These are phyloP conservation scores for Ehretia macrophylla DNA, from an alignment of 257 asterid species.

Conservation along the genomic window DNA sequence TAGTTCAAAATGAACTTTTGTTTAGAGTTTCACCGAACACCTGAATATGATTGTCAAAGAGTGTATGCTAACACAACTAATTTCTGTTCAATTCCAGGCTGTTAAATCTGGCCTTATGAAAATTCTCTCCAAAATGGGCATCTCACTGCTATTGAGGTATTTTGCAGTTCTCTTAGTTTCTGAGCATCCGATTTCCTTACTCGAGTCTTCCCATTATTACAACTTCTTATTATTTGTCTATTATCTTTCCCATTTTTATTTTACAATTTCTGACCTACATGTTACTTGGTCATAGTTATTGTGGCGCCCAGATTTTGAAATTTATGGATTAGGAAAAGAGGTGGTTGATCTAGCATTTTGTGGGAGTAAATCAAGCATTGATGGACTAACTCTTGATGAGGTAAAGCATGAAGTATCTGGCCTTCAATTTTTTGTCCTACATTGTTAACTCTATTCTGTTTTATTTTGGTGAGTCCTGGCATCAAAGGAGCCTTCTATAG, in stretches of 20 bases:
- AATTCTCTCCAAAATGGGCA: constrained; percentile 98
- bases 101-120: constrained; percentile 81
- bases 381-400: constrained; percentile 97
- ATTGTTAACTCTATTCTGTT: neutral
- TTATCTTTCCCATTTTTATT: constrained; percentile 1
- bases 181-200: neutral
- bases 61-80: constrained; percentile 11
- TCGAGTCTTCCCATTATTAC: neutral
- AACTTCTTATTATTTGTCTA: neutral
- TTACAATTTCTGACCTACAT: constrained; percentile 22
- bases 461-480: too few species aligned
- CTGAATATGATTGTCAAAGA: constrained; percentile 5
- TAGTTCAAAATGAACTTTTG: too few species aligned
- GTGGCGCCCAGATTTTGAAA: constrained; percentile 99
- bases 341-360: constrained; percentile 75
- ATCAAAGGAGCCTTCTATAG: too few species aligned
- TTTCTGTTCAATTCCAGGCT: constrained; percentile 54
- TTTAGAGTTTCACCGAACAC: neutral
- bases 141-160: constrained; percentile 95
- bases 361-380: constrained; percentile 91
- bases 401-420: constrained; percentile 29
- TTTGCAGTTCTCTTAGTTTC: constrained; percentile 7
- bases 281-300: constrained; percentile 55
- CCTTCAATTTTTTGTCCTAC: neutral
- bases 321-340: constrained; percentile 88